Percentiles rank a stretch among this genome's conserved stretches.
These are phyloP conservation scores for Lichtheimia ramosa DNA, from an alignment of 371 early-diverging fungal species.

Conservation along the genomic window DNA sequence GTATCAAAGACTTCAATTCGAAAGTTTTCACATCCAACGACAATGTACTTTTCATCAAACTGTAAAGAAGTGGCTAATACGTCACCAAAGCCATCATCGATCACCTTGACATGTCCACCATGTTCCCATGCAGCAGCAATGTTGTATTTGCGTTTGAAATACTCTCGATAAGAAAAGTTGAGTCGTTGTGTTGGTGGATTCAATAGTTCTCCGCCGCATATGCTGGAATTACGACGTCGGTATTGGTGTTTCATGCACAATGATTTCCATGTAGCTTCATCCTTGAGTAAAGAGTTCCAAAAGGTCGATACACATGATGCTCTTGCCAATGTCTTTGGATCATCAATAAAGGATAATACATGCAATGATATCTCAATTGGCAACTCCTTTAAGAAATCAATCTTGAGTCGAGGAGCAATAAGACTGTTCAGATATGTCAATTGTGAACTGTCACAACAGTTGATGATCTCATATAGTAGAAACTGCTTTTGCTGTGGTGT, in stretches of 20 bases:
- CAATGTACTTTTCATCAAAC: slow-evolving; percentile 84
- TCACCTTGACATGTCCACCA: slow-evolving; percentile 66
- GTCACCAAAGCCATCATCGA: slow-evolving; percentile 75
- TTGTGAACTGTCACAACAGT: slow-evolving; percentile 57
- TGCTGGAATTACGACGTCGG: slow-evolving; percentile 47
- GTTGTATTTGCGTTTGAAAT: slow-evolving; percentile 72
- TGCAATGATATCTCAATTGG: slow-evolving; percentile 77
- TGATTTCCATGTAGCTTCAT: slow-evolving; percentile 52
- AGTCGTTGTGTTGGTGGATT: slow-evolving; percentile 45
- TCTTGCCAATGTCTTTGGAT: slow-evolving; percentile 72
- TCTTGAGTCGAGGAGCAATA: slow-evolving; percentile 68
- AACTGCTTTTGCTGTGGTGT: slow-evolving; percentile 40
- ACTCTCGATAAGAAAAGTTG: slow-evolving; percentile 70
- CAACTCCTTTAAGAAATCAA: slow-evolving; percentile 74
- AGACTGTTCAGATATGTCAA: slow-evolving; percentile 56
- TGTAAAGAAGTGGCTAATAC: slow-evolving; percentile 86
- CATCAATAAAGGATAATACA: slow-evolving; percentile 65
- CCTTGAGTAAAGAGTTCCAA: slow-evolving; percentile 77
- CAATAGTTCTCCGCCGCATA: slow-evolving; percentile 51
- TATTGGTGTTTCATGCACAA: slow-evolving; percentile 54
- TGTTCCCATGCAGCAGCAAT: slow-evolving; percentile 78
- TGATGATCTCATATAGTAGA: slow-evolving; percentile 50
- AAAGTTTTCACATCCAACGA: slow-evolving; percentile 84
- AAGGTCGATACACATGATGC: slow-evolving; percentile 70
- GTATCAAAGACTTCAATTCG: slow-evolving; percentile 85